Evolutionary conservation across 2,329 filamentous ascomycete species (phyloP).

Genomic region (Chaetomium strumarium): DNA sequence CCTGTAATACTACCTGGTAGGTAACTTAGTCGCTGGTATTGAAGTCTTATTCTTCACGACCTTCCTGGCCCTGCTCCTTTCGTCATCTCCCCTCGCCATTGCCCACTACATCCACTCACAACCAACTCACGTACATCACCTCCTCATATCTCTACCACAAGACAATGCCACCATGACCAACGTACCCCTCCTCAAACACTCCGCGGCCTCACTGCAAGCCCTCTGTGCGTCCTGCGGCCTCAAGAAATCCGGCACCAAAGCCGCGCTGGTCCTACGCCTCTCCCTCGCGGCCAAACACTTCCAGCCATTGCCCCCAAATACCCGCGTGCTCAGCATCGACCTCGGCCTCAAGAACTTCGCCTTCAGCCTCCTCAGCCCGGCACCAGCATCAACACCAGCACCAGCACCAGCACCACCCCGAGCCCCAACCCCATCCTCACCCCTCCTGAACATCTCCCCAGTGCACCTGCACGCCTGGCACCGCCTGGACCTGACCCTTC

Average conservation of each 20-base stretch:
- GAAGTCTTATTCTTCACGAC: no score
- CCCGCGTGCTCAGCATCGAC: constrained; percentile 69
- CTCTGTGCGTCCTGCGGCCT: constrained; percentile 58
- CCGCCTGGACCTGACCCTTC: constrained; percentile 21
- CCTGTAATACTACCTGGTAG: no score
- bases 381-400: not conserved
- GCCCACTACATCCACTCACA: not conserved
- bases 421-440: not conserved
- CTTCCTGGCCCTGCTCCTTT: no score
- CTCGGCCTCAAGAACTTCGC: constrained; percentile 80
- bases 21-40: no score
- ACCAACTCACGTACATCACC: not conserved
- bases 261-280: constrained; percentile 47
- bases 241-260: constrained; percentile 53
- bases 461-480: constrained; percentile 24
- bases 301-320: constrained; percentile 20
- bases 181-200: constrained; percentile 26
- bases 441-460: not conserved
- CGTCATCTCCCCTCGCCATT: not conserved
- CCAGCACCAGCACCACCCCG: constrained; percentile 6
- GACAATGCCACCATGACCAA: constrained; percentile 7
- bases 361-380: constrained; percentile 53
- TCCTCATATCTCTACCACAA: not conserved
- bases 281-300: constrained; percentile 30
- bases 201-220: constrained; percentile 48